These are phyloP conservation scores for Urostyla sp. DNA, from an alignment of 73 alveolate genomes.

Conservation along the genomic window DNA sequence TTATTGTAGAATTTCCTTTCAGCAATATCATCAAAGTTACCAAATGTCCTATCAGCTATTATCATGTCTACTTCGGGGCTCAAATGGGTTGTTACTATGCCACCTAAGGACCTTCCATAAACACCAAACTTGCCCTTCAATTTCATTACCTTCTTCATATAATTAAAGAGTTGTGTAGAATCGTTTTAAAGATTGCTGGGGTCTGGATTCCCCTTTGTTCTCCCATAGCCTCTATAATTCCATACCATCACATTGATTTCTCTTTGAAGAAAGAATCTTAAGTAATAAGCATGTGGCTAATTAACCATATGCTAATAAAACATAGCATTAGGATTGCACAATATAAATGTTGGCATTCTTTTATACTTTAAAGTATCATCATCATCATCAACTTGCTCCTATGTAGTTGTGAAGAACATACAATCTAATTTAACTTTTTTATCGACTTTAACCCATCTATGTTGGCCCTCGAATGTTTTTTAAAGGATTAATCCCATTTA, in stretches of 20 bases:
- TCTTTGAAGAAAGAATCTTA: slow-evolving; percentile 65
- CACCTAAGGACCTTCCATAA: slow-evolving; percentile 88
- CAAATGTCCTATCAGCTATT: slow-evolving; percentile 85
- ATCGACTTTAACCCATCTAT: slow-evolving; percentile 3
- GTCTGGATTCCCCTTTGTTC: slow-evolving; percentile 71
- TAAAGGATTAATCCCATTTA: slow-evolving; percentile 60
- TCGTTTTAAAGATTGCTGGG: slow-evolving; percentile 75
- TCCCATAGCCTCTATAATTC: slow-evolving; percentile 93
- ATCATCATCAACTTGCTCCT: slow-evolving; percentile 39
- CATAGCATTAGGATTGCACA: slow-evolving; percentile 95
- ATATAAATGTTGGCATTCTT: slow-evolving; percentile 72
- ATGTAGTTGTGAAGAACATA: slow-evolving; percentile 70
- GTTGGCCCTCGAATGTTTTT: slow-evolving; percentile 61
- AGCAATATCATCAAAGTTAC: slow-evolving; percentile 53
- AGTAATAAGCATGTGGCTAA: slow-evolving; percentile 65
- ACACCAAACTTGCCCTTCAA: slow-evolving; percentile 76
- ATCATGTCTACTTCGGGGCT: slow-evolving; percentile 73
- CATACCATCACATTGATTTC: slow-evolving; percentile 82
- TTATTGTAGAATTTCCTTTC: slow-evolving; percentile 51
- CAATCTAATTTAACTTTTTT: slow-evolving; percentile 33
- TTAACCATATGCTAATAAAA: slow-evolving; percentile 81
- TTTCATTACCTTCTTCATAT: slow-evolving; percentile 35
- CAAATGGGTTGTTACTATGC: slow-evolving; percentile 80
- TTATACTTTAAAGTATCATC: not conserved
- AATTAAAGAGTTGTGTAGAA: slow-evolving; percentile 53